These are phyloP conservation scores for Coemansia sp. DNA, from an alignment of 192 early-diverging fungal species.

Conservation along the genomic window DNA sequence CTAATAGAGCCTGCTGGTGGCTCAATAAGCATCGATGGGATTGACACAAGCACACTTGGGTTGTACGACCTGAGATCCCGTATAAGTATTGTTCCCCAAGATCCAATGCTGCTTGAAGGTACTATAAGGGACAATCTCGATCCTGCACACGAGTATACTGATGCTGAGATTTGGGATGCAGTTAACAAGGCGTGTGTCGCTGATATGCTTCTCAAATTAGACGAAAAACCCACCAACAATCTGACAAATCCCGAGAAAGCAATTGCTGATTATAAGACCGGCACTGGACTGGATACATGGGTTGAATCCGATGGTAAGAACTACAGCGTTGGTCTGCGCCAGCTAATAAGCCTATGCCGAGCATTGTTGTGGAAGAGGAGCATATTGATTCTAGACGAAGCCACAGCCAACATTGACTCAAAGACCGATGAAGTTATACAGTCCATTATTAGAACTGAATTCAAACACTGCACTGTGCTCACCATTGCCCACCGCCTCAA, in stretches of 20 bases:
- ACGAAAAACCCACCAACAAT: not conserved
- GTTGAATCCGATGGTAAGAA: slow-evolving; percentile 5
- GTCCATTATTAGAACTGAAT: not conserved
- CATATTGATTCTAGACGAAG: slow-evolving; percentile 59
- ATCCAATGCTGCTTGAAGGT: slow-evolving; percentile 66
- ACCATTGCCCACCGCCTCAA: slow-evolving; percentile 3
- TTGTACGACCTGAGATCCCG: slow-evolving; percentile 52
- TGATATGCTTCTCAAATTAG: not conserved
- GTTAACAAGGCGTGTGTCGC: slow-evolving; percentile 45
- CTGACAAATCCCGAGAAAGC: not conserved
- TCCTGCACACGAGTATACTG: slow-evolving; percentile 55
- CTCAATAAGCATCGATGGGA: slow-evolving; percentile 53
- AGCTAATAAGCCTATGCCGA: slow-evolving; percentile 57
- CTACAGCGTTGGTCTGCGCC: slow-evolving; percentile 54
- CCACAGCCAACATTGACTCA: slow-evolving; percentile 57
- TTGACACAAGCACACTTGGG: slow-evolving; percentile 57
- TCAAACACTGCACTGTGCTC: not conserved
- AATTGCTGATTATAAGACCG: not conserved
- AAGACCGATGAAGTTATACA: slow-evolving; percentile 62
- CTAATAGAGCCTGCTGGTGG: slow-evolving; percentile 56
- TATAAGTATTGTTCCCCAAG: slow-evolving; percentile 64
- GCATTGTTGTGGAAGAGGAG: slow-evolving; percentile 41
- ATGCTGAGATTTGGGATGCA: slow-evolving; percentile 64
- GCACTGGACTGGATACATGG: slow-evolving; percentile 7
- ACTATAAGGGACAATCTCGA: slow-evolving; percentile 70